Evolutionary conservation across 371 early-diverging fungal genomes (phyloP).

Genomic region (Globomyces sp.): DNA sequence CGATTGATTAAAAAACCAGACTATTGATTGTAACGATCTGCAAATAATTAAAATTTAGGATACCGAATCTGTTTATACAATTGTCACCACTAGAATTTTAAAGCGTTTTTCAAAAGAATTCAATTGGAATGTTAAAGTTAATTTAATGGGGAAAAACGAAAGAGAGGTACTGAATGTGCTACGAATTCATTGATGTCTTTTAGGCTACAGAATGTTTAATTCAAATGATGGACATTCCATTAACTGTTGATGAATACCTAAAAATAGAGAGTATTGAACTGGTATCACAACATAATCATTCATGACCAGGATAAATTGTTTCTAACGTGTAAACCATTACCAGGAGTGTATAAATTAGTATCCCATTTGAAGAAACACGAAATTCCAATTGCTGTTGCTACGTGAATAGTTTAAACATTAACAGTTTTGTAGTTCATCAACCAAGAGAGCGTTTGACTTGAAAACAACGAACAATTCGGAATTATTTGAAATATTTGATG

Average conservation of each 20-base stretch:
- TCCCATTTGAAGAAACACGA: constrained; percentile 69
- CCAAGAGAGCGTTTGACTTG: constrained; percentile 64
- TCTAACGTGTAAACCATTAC: constrained; percentile 61
- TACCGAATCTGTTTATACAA: constrained; percentile 87
- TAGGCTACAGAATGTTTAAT: constrained; percentile 28
- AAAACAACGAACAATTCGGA: constrained; percentile 71
- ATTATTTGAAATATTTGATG: constrained; percentile 77
- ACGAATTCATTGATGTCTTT: too few relatives aligned
- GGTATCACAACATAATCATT: too few relatives aligned
- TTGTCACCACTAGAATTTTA: constrained; percentile 72
- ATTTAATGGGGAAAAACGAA: constrained; percentile 70
- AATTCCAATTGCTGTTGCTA: constrained; percentile 89
- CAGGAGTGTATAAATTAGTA: constrained; percentile 73
- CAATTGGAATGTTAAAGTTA: constrained; percentile 60
- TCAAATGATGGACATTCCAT: constrained; percentile 57
- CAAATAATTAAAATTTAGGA: constrained; percentile 27
- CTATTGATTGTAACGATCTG: too few relatives aligned
- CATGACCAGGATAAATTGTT: constrained; percentile 57
- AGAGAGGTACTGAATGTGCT: constrained; percentile 68
- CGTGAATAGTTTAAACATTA: constrained; percentile 25
- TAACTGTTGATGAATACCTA: constrained; percentile 79
- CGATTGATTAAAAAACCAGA: too few relatives aligned
- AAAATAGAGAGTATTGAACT: constrained; percentile 36
- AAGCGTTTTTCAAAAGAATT: constrained; percentile 66
- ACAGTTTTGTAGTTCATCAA: constrained; percentile 49